phyloP scores from a whole-genome alignment of 176 grass and related monocot species.

The Musa troglodytarum region DNA sequence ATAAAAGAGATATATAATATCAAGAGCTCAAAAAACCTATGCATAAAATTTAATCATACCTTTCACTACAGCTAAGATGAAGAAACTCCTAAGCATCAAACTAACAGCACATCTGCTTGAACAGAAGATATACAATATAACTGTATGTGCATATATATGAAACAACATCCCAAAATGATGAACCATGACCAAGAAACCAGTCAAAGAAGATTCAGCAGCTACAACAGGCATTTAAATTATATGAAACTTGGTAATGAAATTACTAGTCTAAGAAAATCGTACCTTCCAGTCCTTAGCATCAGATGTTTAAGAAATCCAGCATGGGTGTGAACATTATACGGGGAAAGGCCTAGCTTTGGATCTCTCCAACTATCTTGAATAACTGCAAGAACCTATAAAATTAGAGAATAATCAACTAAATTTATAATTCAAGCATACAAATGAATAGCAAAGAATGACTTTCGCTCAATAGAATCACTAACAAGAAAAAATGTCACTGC shows the following conservation, averaged over 20 bases:
- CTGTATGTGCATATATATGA: too few species aligned
- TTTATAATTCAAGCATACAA: neutral
- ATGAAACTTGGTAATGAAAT: too few species aligned
- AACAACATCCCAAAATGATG: too few species aligned
- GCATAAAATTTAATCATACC: neutral
- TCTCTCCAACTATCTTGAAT: constrained; percentile 89
- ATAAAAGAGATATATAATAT: neutral
- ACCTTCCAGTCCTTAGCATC: constrained; percentile 97
- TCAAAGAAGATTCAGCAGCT: neutral
- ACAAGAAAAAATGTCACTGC: too few species aligned
- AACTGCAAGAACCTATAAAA: constrained; percentile 94
- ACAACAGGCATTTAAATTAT: neutral
- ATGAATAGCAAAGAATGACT: neutral
- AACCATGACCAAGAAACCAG: neutral
- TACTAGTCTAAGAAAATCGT: neutral
- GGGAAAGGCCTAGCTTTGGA: constrained; percentile 47
- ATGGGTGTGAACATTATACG: constrained; percentile 69
- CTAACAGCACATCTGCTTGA: neutral
- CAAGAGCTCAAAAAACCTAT: neutral
- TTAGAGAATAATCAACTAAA: constrained; percentile 38
- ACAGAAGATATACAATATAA: neutral
- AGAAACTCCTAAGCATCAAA: neutral
- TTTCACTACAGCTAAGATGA: neutral
- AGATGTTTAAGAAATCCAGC: constrained; percentile 77
- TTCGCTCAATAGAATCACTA: neutral